Evolutionary conservation across 2,329 filamentous ascomycete genomes (phyloP).

Genomic region (Aquanectria penicillioides): DNA sequence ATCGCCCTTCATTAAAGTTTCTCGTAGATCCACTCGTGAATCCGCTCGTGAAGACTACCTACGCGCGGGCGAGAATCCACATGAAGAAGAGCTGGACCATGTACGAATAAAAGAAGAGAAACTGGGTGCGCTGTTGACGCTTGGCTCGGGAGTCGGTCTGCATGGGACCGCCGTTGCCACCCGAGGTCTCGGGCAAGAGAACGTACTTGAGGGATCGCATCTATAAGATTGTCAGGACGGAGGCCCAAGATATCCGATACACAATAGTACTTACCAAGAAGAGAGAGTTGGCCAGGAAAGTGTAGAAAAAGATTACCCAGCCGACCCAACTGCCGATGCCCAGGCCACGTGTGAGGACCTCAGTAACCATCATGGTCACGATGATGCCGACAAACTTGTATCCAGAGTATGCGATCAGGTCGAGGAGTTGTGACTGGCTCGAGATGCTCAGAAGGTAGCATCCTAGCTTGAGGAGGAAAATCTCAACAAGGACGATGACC

Average conservation of each 20-base stretch:
- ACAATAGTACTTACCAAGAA: constrained; percentile 77
- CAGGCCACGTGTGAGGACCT: constrained; percentile 79
- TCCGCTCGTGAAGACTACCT: constrained; percentile 7
- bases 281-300: constrained; percentile 92
- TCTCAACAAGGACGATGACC: constrained; percentile 85
- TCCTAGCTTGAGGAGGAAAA: constrained; percentile 88
- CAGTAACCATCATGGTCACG: constrained; percentile 81
- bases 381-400: constrained; percentile 99
- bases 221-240: constrained; percentile 56
- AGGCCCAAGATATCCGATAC: too few species aligned
- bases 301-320: constrained; percentile 91
- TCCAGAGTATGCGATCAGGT: constrained; percentile 94
- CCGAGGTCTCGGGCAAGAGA: constrained; percentile 83
- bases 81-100: constrained; percentile 94
- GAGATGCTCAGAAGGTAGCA: constrained; percentile 95
- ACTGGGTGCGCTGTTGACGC: constrained; percentile 88
- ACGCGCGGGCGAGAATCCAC: constrained; percentile 73
- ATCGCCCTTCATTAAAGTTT: background rate
- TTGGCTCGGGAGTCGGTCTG: constrained; percentile 82
- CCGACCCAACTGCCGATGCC: constrained; percentile 89
- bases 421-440: constrained; percentile 91
- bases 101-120: constrained; percentile 94
- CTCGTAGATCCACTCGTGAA: background rate
- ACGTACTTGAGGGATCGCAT: constrained; percentile 97
- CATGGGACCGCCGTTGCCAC: constrained; percentile 72